phyloP scores from a whole-genome alignment of 2,329 filamentous ascomycete species.

The Trichoderma oligosporum region DNA sequence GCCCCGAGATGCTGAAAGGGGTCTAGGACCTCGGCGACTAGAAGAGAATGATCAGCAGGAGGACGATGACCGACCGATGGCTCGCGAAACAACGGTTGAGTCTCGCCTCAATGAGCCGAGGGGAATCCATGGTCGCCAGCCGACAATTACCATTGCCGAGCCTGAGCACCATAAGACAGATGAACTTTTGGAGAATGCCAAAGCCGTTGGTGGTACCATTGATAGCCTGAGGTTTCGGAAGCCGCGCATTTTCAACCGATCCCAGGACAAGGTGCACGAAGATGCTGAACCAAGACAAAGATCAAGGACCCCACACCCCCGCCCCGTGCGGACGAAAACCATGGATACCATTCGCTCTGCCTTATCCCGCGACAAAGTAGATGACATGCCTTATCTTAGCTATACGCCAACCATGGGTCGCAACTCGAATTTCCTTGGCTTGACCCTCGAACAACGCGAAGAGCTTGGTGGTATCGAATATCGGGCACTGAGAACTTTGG shows the following conservation, averaged over 20 bases:
- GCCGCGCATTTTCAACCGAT: conserved; percentile 37
- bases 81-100: conserved; percentile 27
- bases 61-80: conserved; percentile 33
- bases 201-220: conserved; percentile 39
- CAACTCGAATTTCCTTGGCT: conserved; percentile 86
- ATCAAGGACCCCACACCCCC: conserved; percentile 15
- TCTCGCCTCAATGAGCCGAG: conserved; percentile 26
- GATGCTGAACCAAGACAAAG: conserved; percentile 28
- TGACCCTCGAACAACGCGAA: conserved; percentile 87
- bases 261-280: conserved; percentile 39
- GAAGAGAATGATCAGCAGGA: conserved; percentile 39
- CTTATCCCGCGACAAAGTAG: conserved; percentile 49
- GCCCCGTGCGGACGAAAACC: conserved; percentile 44
- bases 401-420: conserved; percentile 89
- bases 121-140: conserved; percentile 39
- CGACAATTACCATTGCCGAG: conserved; percentile 65
- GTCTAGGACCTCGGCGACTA: conserved; percentile 62
- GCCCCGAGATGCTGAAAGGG: conserved; percentile 83
- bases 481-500: conserved; percentile 80
- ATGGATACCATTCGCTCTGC: conserved; percentile 56
- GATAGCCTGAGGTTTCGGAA: conserved; percentile 44
- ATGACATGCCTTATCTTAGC: conserved; percentile 80
- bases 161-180: conserved; percentile 44
- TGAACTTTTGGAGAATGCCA: conserved; percentile 41
- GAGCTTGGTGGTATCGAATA: conserved; percentile 97